Base-by-base conservation (phyloP, 306 rosid genomes). In the Mucuna pruriens region DNA sequence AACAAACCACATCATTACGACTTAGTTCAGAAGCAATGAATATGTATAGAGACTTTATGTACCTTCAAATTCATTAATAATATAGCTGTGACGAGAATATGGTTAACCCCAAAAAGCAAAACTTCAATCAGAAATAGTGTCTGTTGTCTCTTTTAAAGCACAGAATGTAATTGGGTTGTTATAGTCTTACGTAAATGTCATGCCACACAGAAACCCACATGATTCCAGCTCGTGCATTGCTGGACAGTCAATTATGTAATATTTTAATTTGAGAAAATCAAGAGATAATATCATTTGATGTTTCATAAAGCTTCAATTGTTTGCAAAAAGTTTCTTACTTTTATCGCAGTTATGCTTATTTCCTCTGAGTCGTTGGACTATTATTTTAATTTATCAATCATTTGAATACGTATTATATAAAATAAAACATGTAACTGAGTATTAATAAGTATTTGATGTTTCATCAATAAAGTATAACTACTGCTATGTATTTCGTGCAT, bases 11-110 rank as follows among this genome's bases (percentile, higher is more conserved):
- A 29, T 80, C 77, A 46, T 85, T 31, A 31, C 22, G 36, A 67
- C 40, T 36, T 67, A 34, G 39, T 64, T 77, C 76, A 12, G 46
- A 81, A 81, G 88, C 80, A 85, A 81, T 13, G 55, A 15, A 49
- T 16, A 46, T 51, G 7, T 5, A 52, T 12, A 5, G 34, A 54
- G 40, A 52, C 75, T 81, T 74, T 19, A 52, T 23, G 46, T 40
- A 39, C 13, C 19, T 36, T 16, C 55, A 36, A 25, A 38, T 12
- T 68, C 12, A 15, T 25, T 54, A 5, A 67, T 75, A 12, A 38
- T 52, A 55, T 12, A 74, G n/a, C 52, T 36, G 15, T 54, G 6
- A 12, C 20, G 7, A 74, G 13, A 74, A 74, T 22, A 74, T 74
- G 13, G 66, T 51, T 74, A 45, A 29, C 17, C 17, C 13, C 13